Conservation (phyloP, 208 protist genomes). For the Leishmania major region DNA sequence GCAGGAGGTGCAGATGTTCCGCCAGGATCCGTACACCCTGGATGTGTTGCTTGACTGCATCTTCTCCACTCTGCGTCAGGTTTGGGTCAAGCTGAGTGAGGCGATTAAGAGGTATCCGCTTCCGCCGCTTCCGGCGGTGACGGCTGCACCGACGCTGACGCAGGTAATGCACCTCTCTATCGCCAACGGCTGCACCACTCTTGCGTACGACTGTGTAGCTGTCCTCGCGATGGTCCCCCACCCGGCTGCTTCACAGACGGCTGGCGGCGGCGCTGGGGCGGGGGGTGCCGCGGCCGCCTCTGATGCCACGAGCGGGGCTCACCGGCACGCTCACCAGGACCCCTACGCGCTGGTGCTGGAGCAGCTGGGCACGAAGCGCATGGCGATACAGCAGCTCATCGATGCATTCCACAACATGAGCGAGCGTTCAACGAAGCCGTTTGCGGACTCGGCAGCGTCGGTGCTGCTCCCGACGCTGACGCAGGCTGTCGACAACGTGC, state of each 20-base stretch:
- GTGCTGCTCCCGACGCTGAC: conserved; percentile 44
- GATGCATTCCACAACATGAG: conserved; percentile 35
- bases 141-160: conserved; percentile 40
- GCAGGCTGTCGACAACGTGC: conserved; percentile 22
- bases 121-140: conserved; percentile 73
- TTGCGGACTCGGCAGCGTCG: conserved; percentile 42
- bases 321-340: conserved; percentile 11
- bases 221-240: conserved; percentile 56
- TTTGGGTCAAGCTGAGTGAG: conserved; percentile 39
- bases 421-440: conserved; percentile 42
- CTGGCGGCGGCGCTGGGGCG: background rate
- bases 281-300: too few species aligned
- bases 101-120: conserved; percentile 41
- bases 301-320: background rate
- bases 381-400: conserved; percentile 43
- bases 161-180: conserved; percentile 82
- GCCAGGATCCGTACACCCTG: conserved; percentile 61
- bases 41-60: conserved; percentile 55
- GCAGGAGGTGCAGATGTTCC: conserved; percentile 64
- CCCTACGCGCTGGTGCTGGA: conserved; percentile 20
- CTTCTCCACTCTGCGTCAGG: conserved; percentile 41
- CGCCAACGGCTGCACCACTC: conserved; percentile 64
- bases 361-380: conserved; percentile 30
- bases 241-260: background rate
- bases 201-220: conserved; percentile 56